Conservation (phyloP, 2,329 filamentous ascomycete genomes). For the Sarocladium kiliense region DNA sequence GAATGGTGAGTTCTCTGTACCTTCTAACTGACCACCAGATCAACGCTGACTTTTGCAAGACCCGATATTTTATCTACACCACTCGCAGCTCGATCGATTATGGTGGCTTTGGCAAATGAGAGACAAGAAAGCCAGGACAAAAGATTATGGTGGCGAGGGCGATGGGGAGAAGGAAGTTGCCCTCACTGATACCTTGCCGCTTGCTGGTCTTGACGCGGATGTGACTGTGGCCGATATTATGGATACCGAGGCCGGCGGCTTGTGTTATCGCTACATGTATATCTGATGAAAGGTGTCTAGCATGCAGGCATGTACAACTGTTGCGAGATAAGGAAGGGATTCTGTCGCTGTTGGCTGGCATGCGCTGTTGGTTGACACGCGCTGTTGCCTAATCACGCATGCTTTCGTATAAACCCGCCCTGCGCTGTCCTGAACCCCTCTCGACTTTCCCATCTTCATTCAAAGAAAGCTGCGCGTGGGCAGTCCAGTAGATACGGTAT, state of each 20-base stretch:
- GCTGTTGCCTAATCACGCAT: too few relatives aligned
- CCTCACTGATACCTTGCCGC: constrained; percentile 13
- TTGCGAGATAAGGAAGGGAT: too few relatives aligned
- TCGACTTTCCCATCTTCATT: too few relatives aligned
- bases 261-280: constrained; percentile 15
- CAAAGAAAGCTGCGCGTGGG: too few relatives aligned
- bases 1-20: constrained; percentile 10
- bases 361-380: too few relatives aligned
- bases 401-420: too few relatives aligned
- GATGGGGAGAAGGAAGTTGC: constrained; percentile 12
- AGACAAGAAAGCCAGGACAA: constrained; percentile 1
- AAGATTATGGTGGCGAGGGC: constrained; percentile 11
- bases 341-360: too few relatives aligned
- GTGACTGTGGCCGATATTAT: constrained; percentile 12
- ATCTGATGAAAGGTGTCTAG: constrained; percentile 1
- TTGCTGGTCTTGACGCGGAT: constrained; percentile 12
- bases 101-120: constrained; percentile 17
- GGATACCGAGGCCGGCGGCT: constrained; percentile 7
- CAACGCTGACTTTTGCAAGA: constrained; percentile 10
- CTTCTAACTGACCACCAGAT: neutral
- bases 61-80: constrained; percentile 18
- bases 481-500: too few relatives aligned
- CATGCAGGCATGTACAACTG: too few relatives aligned
- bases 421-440: too few relatives aligned
- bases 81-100: constrained; percentile 16